Evolutionary conservation across 1,139 yeast species (phyloP).

Genomic region (Lodderomyces theae): DNA sequence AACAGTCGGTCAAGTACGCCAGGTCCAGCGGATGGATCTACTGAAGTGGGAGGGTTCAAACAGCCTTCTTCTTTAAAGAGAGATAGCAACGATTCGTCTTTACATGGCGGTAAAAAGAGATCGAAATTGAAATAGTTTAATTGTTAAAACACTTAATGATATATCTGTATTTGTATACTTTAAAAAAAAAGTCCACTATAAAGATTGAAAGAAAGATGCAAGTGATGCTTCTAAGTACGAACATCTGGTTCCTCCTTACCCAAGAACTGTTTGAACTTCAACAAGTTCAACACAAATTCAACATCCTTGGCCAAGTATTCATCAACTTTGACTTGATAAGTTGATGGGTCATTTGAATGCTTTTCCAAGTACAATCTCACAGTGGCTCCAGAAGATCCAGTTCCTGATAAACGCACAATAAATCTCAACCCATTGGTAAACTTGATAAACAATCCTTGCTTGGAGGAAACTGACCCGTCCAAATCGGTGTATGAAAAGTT

Average conservation of each 20-base stretch:
- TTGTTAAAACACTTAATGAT: not conserved
- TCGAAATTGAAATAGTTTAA: conserved; percentile 4
- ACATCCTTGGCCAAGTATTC: conserved; percentile 66
- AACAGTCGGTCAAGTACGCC: not conserved
- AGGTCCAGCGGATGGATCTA: not conserved
- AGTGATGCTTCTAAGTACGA: conserved; percentile 63
- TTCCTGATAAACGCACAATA: conserved; percentile 90
- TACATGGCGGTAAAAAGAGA: conserved; percentile 4
- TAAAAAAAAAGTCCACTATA: not conserved
- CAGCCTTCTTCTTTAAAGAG: conserved; percentile 26
- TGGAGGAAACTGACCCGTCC: conserved; percentile 86
- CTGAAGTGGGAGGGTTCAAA: conserved; percentile 1
- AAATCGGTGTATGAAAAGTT: conserved; percentile 92
- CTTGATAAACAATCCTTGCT: conserved; percentile 89
- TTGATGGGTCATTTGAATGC: conserved; percentile 61
- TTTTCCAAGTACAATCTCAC: conserved; percentile 89
- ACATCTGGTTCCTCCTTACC: conserved; percentile 91
- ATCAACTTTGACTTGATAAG: conserved; percentile 57
- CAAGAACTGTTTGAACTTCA: conserved; percentile 69
- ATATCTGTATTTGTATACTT: conserved; percentile 1
- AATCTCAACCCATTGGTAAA: conserved; percentile 81
- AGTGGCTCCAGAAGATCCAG: conserved; percentile 98
- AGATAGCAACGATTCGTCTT: conserved; percentile 10
- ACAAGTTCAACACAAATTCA: conserved; percentile 58
- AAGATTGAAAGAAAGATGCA: too few species aligned